Conservation (phyloP, 768 basidiomycete genomes). For the Hygrophorus russula region DNA sequence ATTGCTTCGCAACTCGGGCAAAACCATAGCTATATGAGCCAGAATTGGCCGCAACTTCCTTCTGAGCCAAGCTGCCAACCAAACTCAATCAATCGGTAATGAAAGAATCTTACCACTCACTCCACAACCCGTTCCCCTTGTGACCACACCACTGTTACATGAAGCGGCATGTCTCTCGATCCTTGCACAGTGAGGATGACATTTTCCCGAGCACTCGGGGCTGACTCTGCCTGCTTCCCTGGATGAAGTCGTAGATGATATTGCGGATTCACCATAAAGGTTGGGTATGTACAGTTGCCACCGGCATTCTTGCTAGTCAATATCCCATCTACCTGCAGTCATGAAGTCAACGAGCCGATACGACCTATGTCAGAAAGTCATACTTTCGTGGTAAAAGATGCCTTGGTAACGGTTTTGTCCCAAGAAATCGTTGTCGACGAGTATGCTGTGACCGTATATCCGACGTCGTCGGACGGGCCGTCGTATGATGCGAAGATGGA, state of each 20-base stretch:
- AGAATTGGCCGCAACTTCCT: constrained; percentile 61
- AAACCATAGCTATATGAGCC: constrained; percentile 78
- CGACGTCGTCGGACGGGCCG: constrained; percentile 45
- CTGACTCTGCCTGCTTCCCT: constrained; percentile 8
- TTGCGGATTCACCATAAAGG: constrained; percentile 87
- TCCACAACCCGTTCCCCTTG: constrained; percentile 62
- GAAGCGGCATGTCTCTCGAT: constrained; percentile 58
- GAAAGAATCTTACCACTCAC: constrained; percentile 32
- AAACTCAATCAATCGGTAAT: background rate
- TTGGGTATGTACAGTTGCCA: constrained; percentile 69
- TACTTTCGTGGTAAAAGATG: constrained; percentile 25
- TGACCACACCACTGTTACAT: constrained; percentile 65
- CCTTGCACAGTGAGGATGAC: constrained; percentile 39
- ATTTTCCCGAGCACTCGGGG: constrained; percentile 22
- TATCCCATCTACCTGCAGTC: constrained; percentile 41
- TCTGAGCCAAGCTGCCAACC: constrained; percentile 38
- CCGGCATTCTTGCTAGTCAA: constrained; percentile 69
- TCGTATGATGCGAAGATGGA: constrained; percentile 61
- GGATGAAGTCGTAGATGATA: constrained; percentile 57
- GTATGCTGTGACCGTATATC: constrained; percentile 60
- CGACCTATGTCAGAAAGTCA: background rate
- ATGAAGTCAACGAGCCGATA: background rate
- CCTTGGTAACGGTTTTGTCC: constrained; percentile 28
- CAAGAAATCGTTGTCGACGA: constrained; percentile 32
- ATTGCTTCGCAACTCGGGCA: constrained; percentile 37